A percentile compares a stretch with the other conserved stretches of the same genome.
phyloP scores from a whole-genome alignment of 257 asterid species.

The Lycium barbarum region DNA sequence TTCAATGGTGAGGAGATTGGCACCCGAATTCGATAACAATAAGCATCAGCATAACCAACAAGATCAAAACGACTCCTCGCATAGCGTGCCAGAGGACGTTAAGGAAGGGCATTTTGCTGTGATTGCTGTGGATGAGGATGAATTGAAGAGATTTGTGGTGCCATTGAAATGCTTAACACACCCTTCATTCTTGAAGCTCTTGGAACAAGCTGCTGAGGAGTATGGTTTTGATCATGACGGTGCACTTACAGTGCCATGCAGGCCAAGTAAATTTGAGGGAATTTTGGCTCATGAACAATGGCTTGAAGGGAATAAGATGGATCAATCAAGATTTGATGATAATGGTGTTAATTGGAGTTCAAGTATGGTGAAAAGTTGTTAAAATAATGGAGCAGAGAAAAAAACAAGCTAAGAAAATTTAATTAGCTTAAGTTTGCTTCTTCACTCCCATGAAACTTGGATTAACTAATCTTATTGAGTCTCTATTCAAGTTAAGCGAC shows the following conservation, averaged over 20 bases:
- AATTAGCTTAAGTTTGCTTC: not conserved
- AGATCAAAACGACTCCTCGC: conserved; percentile 25
- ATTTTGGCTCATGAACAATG: conserved; percentile 34
- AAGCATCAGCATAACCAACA: conserved; percentile 25
- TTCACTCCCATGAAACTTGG: not conserved
- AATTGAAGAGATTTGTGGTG: conserved; percentile 41
- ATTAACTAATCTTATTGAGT: not conserved
- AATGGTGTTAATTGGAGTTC: not conserved
- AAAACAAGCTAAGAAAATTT: not conserved
- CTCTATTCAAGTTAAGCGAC: not conserved
- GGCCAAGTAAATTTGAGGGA: conserved; percentile 46
- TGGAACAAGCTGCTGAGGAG: conserved; percentile 59
- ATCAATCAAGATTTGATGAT: not conserved
- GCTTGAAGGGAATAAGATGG: not conserved
- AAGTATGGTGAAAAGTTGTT: conserved; percentile 21
- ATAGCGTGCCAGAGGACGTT: conserved; percentile 55
- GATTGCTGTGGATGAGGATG: conserved; percentile 40
- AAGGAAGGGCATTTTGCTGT: conserved; percentile 57
- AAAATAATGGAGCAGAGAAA: not conserved
- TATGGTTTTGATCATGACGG: conserved; percentile 51
- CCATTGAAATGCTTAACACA: conserved; percentile 47
- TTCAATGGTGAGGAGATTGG: conserved; percentile 40
- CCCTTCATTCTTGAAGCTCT: conserved; percentile 44
- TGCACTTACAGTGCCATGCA: conserved; percentile 53
- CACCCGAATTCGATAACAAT: conserved; percentile 11